phyloP scores from a whole-genome alignment of 768 basidiomycete genomes.

The Phaffia australis region DNA sequence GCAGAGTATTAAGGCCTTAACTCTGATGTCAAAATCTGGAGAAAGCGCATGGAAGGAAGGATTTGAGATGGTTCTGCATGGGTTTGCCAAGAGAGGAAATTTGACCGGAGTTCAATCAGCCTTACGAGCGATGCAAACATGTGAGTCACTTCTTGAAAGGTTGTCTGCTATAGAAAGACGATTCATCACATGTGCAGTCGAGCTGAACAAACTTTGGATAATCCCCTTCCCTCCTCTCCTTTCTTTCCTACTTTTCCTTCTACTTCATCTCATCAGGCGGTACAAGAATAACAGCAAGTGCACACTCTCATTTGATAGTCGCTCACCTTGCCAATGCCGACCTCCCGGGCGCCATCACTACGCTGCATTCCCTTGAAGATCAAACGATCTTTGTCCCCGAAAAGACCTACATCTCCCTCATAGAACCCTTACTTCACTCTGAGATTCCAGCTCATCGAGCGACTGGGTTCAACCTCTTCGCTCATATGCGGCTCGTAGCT shows the following conservation, averaged over 20 bases:
- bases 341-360: conserved; percentile 45
- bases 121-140: too few species aligned
- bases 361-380: conserved; percentile 33
- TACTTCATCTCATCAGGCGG: conserved; percentile 41
- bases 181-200: too few species aligned
- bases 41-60: too few species aligned
- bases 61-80: too few species aligned
- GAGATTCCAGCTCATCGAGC: conserved; percentile 41
- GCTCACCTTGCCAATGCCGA: conserved; percentile 30
- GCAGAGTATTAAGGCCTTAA: too few species aligned
- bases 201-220: too few species aligned
- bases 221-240: conserved; percentile 18
- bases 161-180: too few species aligned
- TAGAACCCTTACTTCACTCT: conserved; percentile 27
- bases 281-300: conserved; percentile 49
- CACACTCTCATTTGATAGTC: conserved; percentile 59
- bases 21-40: too few species aligned
- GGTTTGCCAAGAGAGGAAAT: too few species aligned
- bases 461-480: conserved; percentile 85
- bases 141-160: too few species aligned
- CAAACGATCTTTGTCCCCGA: conserved; percentile 15
- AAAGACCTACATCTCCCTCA: conserved; percentile 25
- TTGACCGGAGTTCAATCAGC: too few species aligned
- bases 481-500: conserved; percentile 92
- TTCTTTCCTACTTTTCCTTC: neutral